Conservation (phyloP, 176 grass and related monocot genomes). For the Triticum dicoccoides region DNA sequence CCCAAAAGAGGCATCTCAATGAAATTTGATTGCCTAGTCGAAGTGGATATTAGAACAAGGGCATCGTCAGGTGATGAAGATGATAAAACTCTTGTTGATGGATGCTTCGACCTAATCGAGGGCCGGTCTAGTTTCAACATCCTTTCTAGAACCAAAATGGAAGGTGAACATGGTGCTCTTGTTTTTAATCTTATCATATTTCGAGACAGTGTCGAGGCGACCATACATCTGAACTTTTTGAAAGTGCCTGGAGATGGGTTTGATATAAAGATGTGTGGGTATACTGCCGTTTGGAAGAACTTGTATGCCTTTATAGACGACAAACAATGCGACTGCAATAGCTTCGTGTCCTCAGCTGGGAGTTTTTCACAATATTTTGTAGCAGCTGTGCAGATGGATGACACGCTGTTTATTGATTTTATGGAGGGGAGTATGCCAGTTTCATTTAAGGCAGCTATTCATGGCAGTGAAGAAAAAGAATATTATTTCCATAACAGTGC, state of each 20-base stretch:
- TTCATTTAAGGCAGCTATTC: background rate
- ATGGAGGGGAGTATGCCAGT: background rate
- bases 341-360: too few relatives aligned
- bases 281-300: too few relatives aligned
- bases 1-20: background rate
- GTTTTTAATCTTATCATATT: background rate
- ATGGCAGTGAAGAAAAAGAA: background rate
- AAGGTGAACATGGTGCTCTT: background rate
- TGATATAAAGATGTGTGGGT: too few relatives aligned
- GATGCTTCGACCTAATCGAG: background rate
- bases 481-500: background rate
- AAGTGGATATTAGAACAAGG: background rate
- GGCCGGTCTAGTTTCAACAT: background rate
- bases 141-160: background rate
- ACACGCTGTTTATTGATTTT: background rate
- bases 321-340: too few relatives aligned
- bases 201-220: background rate
- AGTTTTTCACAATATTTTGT: too few relatives aligned
- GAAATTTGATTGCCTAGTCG: slow-evolving; percentile 7
- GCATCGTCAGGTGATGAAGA: background rate
- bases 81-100: background rate
- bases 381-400: too few relatives aligned
- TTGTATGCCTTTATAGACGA: too few relatives aligned
- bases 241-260: too few relatives aligned
- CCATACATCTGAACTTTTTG: background rate